Evolutionary conservation across 2,329 filamentous ascomycete genomes (phyloP).

Genomic region (Atkinsonella texensis): DNA sequence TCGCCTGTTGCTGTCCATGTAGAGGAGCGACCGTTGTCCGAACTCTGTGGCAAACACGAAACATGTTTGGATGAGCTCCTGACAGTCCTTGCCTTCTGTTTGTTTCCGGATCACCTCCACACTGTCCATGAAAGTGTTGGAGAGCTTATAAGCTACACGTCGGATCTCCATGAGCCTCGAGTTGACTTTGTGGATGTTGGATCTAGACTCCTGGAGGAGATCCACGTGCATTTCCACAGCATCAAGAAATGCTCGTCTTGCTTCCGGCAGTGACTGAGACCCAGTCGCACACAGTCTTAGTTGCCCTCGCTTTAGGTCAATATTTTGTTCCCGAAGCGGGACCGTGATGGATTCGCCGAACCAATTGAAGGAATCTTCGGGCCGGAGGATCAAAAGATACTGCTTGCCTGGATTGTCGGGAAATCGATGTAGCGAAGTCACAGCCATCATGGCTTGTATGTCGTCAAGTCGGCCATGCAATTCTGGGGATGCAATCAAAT

Average conservation of each 20-base stretch:
- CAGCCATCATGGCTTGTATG: slow-evolving; percentile 76
- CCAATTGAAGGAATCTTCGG: slow-evolving; percentile 71
- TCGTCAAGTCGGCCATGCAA: slow-evolving; percentile 66
- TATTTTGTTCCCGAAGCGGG: slow-evolving; percentile 61
- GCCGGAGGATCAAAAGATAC: slow-evolving; percentile 75
- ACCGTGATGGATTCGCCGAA: slow-evolving; percentile 64
- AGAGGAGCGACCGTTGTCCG: slow-evolving; percentile 82
- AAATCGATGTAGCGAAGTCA: slow-evolving; percentile 40
- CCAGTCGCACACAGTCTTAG: slow-evolving; percentile 82
- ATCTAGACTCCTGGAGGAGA: slow-evolving; percentile 80
- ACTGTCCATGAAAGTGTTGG: slow-evolving; percentile 97
- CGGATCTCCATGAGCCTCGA: slow-evolving; percentile 85
- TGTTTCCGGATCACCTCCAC: slow-evolving; percentile 87
- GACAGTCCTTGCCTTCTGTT: slow-evolving; percentile 71
- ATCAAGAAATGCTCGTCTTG: slow-evolving; percentile 66
- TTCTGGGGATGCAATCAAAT: slow-evolving; percentile 74
- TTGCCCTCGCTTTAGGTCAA: slow-evolving; percentile 78
- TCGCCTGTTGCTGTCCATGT: slow-evolving; percentile 90
- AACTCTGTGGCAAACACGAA: slow-evolving; percentile 99
- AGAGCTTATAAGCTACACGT: slow-evolving; percentile 89
- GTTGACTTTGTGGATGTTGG: slow-evolving; percentile 88
- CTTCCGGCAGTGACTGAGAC: slow-evolving; percentile 65
- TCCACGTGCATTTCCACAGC: slow-evolving; percentile 76
- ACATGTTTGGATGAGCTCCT: slow-evolving; percentile 93
- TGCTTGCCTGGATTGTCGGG: slow-evolving; percentile 64